These are phyloP conservation scores for Aspergillus mulundensis DNA, from an alignment of 495 filamentous ascomycete species.

Conservation along the genomic window DNA sequence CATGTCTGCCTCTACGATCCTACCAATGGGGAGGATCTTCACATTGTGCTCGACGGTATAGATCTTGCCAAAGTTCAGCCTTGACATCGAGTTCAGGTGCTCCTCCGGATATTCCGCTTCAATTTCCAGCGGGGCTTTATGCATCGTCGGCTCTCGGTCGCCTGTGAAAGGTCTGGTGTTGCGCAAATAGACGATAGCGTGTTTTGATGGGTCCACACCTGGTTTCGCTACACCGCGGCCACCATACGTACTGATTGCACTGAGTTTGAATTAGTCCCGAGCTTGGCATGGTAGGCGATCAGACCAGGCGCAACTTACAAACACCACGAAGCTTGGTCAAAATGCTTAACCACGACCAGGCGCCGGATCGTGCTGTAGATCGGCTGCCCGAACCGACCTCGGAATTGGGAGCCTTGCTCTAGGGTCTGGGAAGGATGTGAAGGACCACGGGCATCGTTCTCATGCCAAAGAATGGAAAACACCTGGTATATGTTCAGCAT, in stretches of 20 bases:
- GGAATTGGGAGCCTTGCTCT: background rate
- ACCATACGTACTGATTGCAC: constrained; percentile 38
- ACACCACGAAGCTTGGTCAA: constrained; percentile 24
- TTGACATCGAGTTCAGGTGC: constrained; percentile 33
- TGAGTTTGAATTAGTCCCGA: background rate
- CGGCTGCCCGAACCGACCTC: constrained; percentile 18
- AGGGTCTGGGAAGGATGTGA: background rate
- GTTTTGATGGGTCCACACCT: constrained; percentile 27
- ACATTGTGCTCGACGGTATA: constrained; percentile 47
- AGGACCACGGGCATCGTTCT: background rate
- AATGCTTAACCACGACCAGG: constrained; percentile 29
- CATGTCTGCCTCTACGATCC: constrained; percentile 22
- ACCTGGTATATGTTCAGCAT: background rate
- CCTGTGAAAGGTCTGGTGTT: constrained; percentile 8
- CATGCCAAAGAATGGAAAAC: background rate
- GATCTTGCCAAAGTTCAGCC: constrained; percentile 45
- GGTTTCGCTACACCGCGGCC: constrained; percentile 29
- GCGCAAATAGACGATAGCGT: constrained; percentile 35
- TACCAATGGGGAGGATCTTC: constrained; percentile 35
- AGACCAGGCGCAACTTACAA: constrained; percentile 20
- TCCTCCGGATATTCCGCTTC: constrained; percentile 14
- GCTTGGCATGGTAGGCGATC: background rate
- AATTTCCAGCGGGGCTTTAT: constrained; percentile 31
- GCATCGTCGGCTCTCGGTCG: constrained; percentile 21
- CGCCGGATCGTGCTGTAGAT: constrained; percentile 28